Conservation (phyloP, 768 basidiomycete species). For the Trametes cingulata region DNA sequence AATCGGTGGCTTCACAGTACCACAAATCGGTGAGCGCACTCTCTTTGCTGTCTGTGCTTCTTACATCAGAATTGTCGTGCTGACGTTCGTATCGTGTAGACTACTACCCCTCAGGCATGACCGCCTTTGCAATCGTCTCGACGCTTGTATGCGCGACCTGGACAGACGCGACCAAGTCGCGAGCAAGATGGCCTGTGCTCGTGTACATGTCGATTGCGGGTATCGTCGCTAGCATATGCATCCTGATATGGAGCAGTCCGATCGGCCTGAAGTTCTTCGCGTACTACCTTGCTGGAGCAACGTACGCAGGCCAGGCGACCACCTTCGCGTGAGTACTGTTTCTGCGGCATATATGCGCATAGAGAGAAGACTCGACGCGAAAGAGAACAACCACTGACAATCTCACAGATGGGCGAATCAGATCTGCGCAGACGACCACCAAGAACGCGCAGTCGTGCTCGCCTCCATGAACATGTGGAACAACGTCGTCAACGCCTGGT, state of each 20-base stretch:
- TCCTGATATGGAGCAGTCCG: constrained; percentile 63
- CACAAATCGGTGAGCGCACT: constrained; percentile 51
- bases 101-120: constrained; percentile 64
- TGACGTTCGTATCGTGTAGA: constrained; percentile 28
- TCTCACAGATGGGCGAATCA: constrained; percentile 74
- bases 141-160: constrained; percentile 62
- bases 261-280: constrained; percentile 72
- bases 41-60: too few species aligned
- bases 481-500: constrained; percentile 69
- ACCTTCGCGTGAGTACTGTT: constrained; percentile 62
- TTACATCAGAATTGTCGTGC: too few species aligned
- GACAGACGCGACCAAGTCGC: constrained; percentile 58
- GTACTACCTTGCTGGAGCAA: constrained; percentile 67
- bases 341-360: not conserved
- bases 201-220: constrained; percentile 61
- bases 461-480: constrained; percentile 83
- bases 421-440: constrained; percentile 68
- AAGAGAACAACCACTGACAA: not conserved
- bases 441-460: constrained; percentile 67
- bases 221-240: constrained; percentile 53
- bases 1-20: constrained; percentile 60
- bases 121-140: constrained; percentile 64
- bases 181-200: constrained; percentile 62
- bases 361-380: too few species aligned
- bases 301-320: constrained; percentile 74